A percentile compares a stretch with the other conserved stretches of the same genome.
phyloP scores from a whole-genome alignment of 345 rosid genomes.

The Camelina laxa region DNA sequence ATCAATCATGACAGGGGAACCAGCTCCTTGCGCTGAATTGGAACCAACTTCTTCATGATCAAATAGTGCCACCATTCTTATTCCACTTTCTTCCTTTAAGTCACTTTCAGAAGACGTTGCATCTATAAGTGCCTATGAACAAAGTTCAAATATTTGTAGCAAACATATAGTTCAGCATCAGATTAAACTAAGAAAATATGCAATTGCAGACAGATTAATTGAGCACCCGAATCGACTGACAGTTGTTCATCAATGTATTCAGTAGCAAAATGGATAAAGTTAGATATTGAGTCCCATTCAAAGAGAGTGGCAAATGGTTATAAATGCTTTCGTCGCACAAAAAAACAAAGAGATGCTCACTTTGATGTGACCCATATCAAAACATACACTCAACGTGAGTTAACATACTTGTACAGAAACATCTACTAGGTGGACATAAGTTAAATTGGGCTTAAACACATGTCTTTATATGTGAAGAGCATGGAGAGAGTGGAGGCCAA shows the following conservation, averaged over 20 bases:
- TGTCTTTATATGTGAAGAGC: neutral
- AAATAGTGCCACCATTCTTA: slow-evolving; percentile 94
- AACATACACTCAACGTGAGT: neutral
- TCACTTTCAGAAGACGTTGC: slow-evolving; percentile 67
- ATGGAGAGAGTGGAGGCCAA: neutral
- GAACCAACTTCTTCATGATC: slow-evolving; percentile 99
- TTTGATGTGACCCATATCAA: slow-evolving; percentile 12
- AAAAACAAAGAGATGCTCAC: neutral
- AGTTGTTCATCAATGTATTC: neutral
- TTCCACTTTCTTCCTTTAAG: slow-evolving; percentile 79
- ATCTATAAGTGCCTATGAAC: slow-evolving; percentile 76
- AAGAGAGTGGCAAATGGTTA: slow-evolving; percentile 2
- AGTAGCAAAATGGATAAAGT: neutral
- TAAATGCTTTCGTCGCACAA: neutral
- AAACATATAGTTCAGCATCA: neutral
- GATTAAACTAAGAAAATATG: neutral
- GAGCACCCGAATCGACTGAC: neutral
- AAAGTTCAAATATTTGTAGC: neutral
- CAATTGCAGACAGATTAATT: neutral
- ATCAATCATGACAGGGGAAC: slow-evolving; percentile 95
- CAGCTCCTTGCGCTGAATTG: slow-evolving; percentile 95
- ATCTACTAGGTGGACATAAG: neutral
- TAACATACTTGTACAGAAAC: neutral
- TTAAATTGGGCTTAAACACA: neutral
- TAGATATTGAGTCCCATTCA: neutral